A percentile compares a stretch with the other conserved stretches of the same genome.
phyloP scores from a whole-genome alignment of 768 basidiomycete species.

The Cystofilobasidium bisporidii region DNA sequence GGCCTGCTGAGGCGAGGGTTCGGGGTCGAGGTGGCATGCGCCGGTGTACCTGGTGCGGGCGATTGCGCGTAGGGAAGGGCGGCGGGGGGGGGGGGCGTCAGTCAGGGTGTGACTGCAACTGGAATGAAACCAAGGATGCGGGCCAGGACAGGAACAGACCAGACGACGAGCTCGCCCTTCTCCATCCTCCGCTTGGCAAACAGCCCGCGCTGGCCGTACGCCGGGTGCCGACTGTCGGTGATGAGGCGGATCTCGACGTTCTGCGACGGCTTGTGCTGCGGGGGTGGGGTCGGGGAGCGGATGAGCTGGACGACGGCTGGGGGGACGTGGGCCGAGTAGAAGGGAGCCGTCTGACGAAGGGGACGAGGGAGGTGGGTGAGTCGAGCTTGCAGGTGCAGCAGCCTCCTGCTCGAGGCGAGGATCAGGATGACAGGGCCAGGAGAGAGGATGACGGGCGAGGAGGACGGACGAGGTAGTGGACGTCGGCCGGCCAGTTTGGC shows the following conservation, averaged over 20 bases:
- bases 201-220: conserved; percentile 25
- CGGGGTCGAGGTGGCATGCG: conserved; percentile 20
- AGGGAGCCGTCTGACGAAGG: conserved; percentile 8
- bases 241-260: conserved; percentile 24
- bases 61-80: too few species aligned
- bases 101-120: too few species aligned
- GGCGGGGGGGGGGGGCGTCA: too few species aligned
- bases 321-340: conserved; percentile 19
- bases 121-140: too few species aligned
- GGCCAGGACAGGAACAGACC: conserved; percentile 11
- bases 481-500: conserved; percentile 25
- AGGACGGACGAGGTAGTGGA: conserved; percentile 19
- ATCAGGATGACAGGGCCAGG: background rate
- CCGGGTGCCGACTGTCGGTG: conserved; percentile 13
- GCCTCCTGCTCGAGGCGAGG: too few species aligned
- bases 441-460: too few species aligned
- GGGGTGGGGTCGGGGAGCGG: conserved; percentile 6
- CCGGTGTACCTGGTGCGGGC: conserved; percentile 17
- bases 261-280: background rate
- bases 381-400: background rate
- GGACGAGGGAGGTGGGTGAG: background rate
- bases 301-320: conserved; percentile 4
- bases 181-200: conserved; percentile 18
- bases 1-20: conserved; percentile 5
- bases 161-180: conserved; percentile 24